phyloP scores from a whole-genome alignment of 371 early-diverging fungal genomes.

The Nematocida sp. region DNA sequence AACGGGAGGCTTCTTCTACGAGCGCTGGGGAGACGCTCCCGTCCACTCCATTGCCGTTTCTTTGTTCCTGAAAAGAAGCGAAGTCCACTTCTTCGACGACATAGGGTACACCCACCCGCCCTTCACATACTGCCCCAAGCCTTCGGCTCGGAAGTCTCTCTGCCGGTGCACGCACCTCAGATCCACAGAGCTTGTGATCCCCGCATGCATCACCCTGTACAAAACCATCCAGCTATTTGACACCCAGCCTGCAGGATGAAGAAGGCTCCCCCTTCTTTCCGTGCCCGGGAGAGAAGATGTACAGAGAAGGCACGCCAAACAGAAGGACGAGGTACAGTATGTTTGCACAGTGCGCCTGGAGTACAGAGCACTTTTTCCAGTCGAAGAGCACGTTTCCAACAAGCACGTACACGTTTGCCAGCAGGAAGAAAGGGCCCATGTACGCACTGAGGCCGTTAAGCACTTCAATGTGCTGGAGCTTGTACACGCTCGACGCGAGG shows the following conservation, averaged over 20 bases:
- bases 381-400: constrained; percentile 53
- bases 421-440: constrained; percentile 57
- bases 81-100: constrained; percentile 77
- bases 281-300: too few relatives aligned
- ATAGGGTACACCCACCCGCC: constrained; percentile 66
- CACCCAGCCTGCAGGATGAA: background rate
- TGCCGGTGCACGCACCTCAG: constrained; percentile 58
- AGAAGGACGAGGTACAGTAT: constrained; percentile 3
- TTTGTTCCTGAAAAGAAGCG: constrained; percentile 67
- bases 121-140: constrained; percentile 63
- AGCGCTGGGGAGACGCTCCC: constrained; percentile 88
- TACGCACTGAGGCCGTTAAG: constrained; percentile 18
- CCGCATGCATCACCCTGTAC: constrained; percentile 54
- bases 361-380: constrained; percentile 16
- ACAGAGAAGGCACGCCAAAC: constrained; percentile 26
- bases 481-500: background rate
- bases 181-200: constrained; percentile 51
- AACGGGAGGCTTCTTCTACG: constrained; percentile 82
- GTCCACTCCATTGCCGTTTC: constrained; percentile 75
- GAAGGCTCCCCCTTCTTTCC: background rate
- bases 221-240: background rate
- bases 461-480: background rate
- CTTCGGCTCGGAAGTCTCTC: constrained; percentile 38
- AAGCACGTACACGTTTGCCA: constrained; percentile 57
- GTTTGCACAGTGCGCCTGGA: constrained; percentile 7